Conservation (phyloP, 139 green algal species). For the Closterium sp. region DNA sequence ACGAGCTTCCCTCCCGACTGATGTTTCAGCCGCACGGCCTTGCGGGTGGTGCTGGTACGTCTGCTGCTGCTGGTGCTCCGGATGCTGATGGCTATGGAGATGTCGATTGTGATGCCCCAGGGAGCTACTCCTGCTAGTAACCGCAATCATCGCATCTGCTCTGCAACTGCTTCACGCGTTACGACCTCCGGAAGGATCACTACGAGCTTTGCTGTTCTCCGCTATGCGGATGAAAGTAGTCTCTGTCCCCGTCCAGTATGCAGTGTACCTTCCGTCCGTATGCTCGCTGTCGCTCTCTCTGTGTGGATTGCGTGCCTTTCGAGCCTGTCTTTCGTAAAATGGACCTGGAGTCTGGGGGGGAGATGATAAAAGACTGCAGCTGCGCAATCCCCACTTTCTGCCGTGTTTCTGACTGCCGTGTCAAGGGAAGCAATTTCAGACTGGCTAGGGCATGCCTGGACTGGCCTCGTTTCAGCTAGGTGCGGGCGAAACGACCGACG, state of each 20-base stretch:
- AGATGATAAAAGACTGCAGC: background rate
- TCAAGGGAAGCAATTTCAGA: background rate
- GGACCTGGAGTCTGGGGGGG: background rate
- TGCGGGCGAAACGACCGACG: background rate
- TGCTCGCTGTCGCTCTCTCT: no score
- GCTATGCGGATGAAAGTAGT: background rate
- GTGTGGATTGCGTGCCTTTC: background rate
- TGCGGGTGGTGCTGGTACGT: no score
- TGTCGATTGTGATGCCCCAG: background rate
- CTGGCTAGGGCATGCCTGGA: no score
- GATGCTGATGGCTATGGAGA: background rate
- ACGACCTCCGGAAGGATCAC: no score
- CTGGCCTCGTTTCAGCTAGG: background rate
- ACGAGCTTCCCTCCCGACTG: no score
- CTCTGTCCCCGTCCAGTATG: no score
- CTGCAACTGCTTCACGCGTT: background rate
- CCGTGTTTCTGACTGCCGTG: background rate
- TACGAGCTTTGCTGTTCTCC: no score
- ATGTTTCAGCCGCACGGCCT: background rate
- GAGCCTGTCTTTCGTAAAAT: background rate
- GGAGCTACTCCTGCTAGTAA: background rate
- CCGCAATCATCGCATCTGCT: background rate
- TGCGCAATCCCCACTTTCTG: background rate
- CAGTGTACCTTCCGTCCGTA: no score
- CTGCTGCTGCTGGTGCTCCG: background rate